Evolutionary conservation across 345 rosid genomes (phyloP), one percentile per base, ranked within the genome.

Genomic region (Crucihimalaya himalaica): DNA sequence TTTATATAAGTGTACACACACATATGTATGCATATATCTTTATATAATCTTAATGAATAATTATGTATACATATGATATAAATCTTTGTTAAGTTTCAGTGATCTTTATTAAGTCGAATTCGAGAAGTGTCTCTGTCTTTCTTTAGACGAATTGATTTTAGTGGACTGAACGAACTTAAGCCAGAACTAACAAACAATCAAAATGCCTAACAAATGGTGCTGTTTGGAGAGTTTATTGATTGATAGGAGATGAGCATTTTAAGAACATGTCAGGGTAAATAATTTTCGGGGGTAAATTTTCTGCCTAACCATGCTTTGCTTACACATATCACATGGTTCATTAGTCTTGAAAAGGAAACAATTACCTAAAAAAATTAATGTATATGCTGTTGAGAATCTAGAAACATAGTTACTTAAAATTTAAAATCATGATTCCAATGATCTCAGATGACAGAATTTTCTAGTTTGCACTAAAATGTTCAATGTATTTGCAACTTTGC

Each of bases 311-410:
- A 51, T 50, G 54, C 4, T 50, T 50, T n/a, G n/a, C n/a, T n/a
- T n/a, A 53, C 58, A 28, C 60, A 55, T n/a, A 55, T n/a, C 60
- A 55, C 60, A 55, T 55, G 60, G 39, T 55, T 54, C 60, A 16
- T 28, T 28, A 27, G 37, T 28, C 39, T 55, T 29, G 60, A 6
- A 14, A 55, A 55, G 20, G 13, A 29, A 14, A 53, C n/a, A 29
- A 8, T 54, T 29, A 54, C 13, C 12, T 20, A 8, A 15, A 29
- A 29, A 37, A 28, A 2, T 29, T n/a, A 28, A 47, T 1, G 10
- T 21, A 12, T 52, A 23, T 16, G 4, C 50, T n/a, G 16, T 52
- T 52, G 14, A 23, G 18, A 52, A 52, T 52, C 57, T 42, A 14
- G n/a, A 42, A 42, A 14, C 3, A 42, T 14, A 42, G 5, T 14